Conservation (phyloP, 805 yeast species). For the Wickerhamomyces silvicola region DNA sequence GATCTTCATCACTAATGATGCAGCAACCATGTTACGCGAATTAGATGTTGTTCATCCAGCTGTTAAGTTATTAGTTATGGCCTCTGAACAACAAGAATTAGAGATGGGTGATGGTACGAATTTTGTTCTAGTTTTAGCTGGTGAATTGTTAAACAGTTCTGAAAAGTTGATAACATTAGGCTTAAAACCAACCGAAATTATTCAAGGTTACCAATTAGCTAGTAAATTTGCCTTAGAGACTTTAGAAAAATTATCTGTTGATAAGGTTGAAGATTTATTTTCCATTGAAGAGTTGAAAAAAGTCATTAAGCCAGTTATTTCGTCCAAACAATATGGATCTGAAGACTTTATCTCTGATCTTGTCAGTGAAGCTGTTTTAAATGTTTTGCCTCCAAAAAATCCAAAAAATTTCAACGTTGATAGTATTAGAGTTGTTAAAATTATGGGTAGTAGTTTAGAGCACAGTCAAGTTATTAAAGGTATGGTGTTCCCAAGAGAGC, state of each 20-base stretch:
- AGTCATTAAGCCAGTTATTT: slow-evolving; percentile 78
- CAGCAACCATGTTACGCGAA: slow-evolving; percentile 95
- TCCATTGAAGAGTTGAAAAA: slow-evolving; percentile 54
- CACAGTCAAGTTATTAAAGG: slow-evolving; percentile 83
- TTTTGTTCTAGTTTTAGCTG: slow-evolving; percentile 85
- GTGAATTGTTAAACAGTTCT: slow-evolving; percentile 81
- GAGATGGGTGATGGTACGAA: slow-evolving; percentile 98
- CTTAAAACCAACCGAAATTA: slow-evolving; percentile 84
- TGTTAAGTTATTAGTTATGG: slow-evolving; percentile 92
- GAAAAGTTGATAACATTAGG: slow-evolving; percentile 83
- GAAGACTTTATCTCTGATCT: slow-evolving; percentile 73
- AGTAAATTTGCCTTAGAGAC: slow-evolving; percentile 63
- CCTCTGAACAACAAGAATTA: slow-evolving; percentile 91
- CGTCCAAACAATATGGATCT: slow-evolving; percentile 88
- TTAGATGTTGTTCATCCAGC: slow-evolving; percentile 96
- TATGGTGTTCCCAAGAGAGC: slow-evolving; percentile 96
- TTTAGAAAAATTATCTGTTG: slow-evolving; percentile 59
- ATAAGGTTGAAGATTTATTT: slow-evolving; percentile 50
- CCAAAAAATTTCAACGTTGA: slow-evolving; percentile 79
- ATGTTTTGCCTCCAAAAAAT: slow-evolving; percentile 64
- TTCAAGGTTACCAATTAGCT: slow-evolving; percentile 91
- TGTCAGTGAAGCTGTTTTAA: slow-evolving; percentile 78
- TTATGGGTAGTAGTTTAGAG: slow-evolving; percentile 82
- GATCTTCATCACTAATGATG: slow-evolving; percentile 89
- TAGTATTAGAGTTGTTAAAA: slow-evolving; percentile 89